Evolutionary conservation across 163 green algal species (phyloP).

Genomic region (Trebouxia gelatinosa): DNA sequence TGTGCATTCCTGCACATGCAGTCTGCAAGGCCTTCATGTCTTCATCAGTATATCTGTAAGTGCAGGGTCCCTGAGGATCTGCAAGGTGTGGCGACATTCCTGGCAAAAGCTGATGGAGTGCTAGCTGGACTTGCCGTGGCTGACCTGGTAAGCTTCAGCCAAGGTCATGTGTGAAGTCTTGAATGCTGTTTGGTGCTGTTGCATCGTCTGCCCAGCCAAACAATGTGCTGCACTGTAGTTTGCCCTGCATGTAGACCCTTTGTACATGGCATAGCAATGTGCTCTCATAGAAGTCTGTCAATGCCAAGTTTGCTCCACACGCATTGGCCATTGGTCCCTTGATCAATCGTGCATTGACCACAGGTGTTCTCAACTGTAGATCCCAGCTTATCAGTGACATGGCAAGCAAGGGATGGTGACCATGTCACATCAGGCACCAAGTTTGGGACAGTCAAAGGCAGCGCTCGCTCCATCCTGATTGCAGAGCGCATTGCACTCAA

Average conservation of each 20-base stretch:
- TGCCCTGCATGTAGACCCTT: too few relatives aligned
- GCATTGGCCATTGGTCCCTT: not conserved
- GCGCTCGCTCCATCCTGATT: constrained; percentile 83
- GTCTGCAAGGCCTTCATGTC: not conserved
- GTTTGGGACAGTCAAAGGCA: constrained; percentile 71
- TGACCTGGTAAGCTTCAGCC: constrained; percentile 48
- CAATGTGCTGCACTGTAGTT: not conserved
- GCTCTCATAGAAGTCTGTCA: not conserved
- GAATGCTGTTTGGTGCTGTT: too few relatives aligned
- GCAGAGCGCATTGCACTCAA: constrained; percentile 97
- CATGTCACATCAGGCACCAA: constrained; percentile 58
- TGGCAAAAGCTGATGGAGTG: constrained; percentile 89
- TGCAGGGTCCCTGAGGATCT: constrained; percentile 76
- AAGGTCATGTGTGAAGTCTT: not conserved
- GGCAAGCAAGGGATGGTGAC: constrained; percentile 68
- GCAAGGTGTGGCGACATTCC: constrained; percentile 77
- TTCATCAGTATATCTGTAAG: not conserved
- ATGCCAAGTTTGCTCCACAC: not conserved
- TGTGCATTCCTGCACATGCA: not conserved
- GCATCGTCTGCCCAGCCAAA: too few relatives aligned
- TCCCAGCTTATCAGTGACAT: constrained; percentile 51
- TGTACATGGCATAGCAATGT: too few relatives aligned
- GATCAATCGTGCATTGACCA: not conserved
- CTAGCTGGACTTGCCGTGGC: constrained; percentile 87
- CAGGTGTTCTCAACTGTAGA: constrained; percentile 77